Conservation (phyloP, 768 basidiomycete genomes). For the Xerocomellus chrysenteron region DNA sequence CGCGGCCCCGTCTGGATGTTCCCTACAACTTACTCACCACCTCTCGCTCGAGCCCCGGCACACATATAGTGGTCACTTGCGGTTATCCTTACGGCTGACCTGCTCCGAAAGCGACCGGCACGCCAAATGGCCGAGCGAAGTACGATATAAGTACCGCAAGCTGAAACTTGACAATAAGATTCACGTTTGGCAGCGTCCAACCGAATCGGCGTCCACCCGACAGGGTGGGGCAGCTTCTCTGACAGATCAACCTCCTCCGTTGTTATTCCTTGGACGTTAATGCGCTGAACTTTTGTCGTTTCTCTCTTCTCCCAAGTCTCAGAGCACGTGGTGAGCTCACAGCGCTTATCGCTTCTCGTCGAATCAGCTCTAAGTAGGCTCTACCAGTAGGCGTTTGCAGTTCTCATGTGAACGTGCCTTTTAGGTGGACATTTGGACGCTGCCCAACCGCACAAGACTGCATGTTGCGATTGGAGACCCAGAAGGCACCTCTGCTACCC, state of each 20-base stretch:
- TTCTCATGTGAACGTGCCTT: background rate
- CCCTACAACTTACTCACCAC: no score
- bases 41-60: no score
- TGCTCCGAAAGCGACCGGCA: no score
- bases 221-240: conserved; percentile 58
- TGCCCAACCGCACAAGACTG: conserved; percentile 66
- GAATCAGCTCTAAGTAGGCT: conserved; percentile 78
- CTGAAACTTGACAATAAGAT: conserved; percentile 60
- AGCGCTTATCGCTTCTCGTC: conserved; percentile 71
- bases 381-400: background rate
- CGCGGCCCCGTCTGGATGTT: no score
- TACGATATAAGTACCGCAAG: no score
- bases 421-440: conserved; percentile 85
- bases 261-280: conserved; percentile 83
- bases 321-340: conserved; percentile 11
- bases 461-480: conserved; percentile 84
- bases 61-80: no score
- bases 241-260: conserved; percentile 41
- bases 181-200: conserved; percentile 64
- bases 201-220: conserved; percentile 45
- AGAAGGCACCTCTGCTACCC: conserved; percentile 26
- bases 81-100: no score
- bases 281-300: conserved; percentile 90
- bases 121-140: no score
- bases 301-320: conserved; percentile 56